phyloP scores from a whole-genome alignment of 257 asterid genomes.

The Jaltomata sinuosa region DNA sequence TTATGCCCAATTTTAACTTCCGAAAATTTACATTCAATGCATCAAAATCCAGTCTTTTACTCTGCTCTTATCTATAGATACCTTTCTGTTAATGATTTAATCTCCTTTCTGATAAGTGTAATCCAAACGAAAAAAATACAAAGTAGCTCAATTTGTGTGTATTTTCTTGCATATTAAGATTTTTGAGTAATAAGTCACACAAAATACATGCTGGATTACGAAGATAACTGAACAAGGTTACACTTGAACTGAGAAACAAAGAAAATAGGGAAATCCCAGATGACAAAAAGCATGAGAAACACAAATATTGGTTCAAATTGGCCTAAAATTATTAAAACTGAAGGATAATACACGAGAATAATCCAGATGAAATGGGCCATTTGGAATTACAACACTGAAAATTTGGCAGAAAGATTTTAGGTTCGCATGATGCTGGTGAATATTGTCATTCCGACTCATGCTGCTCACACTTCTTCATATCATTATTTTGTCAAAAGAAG shows the following conservation, averaged over 20 bases:
- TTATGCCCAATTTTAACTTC: no score
- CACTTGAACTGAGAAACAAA: constrained; percentile 12
- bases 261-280: constrained; percentile 15
- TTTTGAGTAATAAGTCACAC: no score
- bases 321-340: background rate
- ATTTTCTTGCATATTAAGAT: no score
- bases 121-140: no score
- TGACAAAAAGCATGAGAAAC: constrained; percentile 4
- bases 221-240: background rate
- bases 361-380: background rate
- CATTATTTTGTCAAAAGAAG: no score
- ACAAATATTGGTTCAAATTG: background rate
- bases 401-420: background rate
- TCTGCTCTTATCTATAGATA: background rate
- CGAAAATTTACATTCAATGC: no score
- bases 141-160: no score
- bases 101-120: no score
- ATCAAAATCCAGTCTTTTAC: background rate
- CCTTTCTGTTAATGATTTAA: background rate
- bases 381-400: background rate
- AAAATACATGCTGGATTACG: no score
- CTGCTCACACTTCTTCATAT: no score
- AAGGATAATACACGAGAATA: no score
- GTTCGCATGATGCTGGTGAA: background rate
- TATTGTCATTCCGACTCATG: no score